Evolutionary conservation across 768 basidiomycete species (phyloP), one percentile per base, ranked within the genome.

Genomic region (Paxillus rubicundulus): DNA sequence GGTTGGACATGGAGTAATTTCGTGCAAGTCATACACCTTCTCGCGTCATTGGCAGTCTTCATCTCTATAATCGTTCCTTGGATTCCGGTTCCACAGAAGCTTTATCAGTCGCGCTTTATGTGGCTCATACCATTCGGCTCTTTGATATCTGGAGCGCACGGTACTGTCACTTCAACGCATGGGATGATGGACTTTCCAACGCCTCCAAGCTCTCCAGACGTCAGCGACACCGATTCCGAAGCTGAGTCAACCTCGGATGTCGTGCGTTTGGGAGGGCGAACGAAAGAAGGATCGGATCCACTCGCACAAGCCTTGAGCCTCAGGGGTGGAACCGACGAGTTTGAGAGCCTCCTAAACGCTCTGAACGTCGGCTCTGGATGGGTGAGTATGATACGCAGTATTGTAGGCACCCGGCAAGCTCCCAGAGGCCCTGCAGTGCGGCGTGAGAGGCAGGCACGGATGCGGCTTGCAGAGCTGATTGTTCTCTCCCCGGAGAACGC

Each of bases 1-100:
- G 53, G 57, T 34, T 85, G 77, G 73, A 70, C 74, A 5, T 78
- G 78, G 74, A 72, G 73, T 40, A 79, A 85, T 45, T 68, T 75
- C 40, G 60, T 85, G n/a, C 86, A 88, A 59, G 61, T 74, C 4
- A 77, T 86, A 68, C 89, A 90, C 58, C 70, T 90, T 2, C 56
- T 82, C 20, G 83, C 86, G 12, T 88, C 87, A 12, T 63, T 82
- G 32, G 68, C 85, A 0, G 79, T 90, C 5, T 76, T 91, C 49
- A 64, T 77, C 50, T 78, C 79, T 17, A 80, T 85, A 53, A 73
- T 86, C 28, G 51, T 82, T 4, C 65, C 73, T 57, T 75, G 79
- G 76, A 53, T 80, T 24, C 72, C 77, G 1, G 18, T 61, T 6
- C 58, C 67, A 14, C 45, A 48, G 21, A 65, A 56, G 51, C 48